phyloP scores from a whole-genome alignment of 164 flowering plant genomes.

The Magnolia kwangsiensis region DNA sequence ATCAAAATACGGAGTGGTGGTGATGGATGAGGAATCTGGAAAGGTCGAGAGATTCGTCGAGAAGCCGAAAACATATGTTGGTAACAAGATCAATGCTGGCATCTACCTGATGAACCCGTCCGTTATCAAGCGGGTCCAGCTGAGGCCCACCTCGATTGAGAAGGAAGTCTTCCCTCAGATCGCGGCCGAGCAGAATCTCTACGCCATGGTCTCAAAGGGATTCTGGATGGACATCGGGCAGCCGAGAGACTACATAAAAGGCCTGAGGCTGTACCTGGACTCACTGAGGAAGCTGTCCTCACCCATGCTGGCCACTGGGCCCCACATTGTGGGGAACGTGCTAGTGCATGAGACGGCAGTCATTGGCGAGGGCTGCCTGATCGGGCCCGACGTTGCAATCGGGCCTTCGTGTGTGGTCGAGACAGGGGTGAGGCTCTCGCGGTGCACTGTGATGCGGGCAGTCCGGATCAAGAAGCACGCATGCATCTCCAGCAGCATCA shows the following conservation, averaged over 20 bases:
- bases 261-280: slow-evolving; percentile 80
- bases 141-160: slow-evolving; percentile 91
- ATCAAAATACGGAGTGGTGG: slow-evolving; percentile 95
- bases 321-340: slow-evolving; percentile 83
- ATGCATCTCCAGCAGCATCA: slow-evolving; percentile 85
- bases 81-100: slow-evolving; percentile 98
- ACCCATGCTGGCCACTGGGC: slow-evolving; percentile 55
- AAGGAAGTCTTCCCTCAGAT: slow-evolving; percentile 10
- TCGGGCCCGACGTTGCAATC: slow-evolving; percentile 96
- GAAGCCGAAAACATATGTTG: slow-evolving; percentile 86
- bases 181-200: slow-evolving; percentile 39
- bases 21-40: slow-evolving; percentile 87
- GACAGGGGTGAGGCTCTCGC: slow-evolving; percentile 91
- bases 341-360: slow-evolving; percentile 79
- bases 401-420: slow-evolving; percentile 96
- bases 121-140: slow-evolving; percentile 76
- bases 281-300: slow-evolving; percentile 73
- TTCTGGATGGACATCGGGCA: slow-evolving; percentile 99
- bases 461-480: slow-evolving; percentile 91
- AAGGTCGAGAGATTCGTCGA: slow-evolving; percentile 87
- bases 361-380: slow-evolving; percentile 92
- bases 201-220: slow-evolving; percentile 93
- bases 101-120: slow-evolving; percentile 90
- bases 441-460: slow-evolving; percentile 91
- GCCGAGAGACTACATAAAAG: slow-evolving; percentile 91